These are phyloP conservation scores for Cryptosporidium ubiquitum DNA, from an alignment of 169 alveolate genomes.

Conservation along the genomic window DNA sequence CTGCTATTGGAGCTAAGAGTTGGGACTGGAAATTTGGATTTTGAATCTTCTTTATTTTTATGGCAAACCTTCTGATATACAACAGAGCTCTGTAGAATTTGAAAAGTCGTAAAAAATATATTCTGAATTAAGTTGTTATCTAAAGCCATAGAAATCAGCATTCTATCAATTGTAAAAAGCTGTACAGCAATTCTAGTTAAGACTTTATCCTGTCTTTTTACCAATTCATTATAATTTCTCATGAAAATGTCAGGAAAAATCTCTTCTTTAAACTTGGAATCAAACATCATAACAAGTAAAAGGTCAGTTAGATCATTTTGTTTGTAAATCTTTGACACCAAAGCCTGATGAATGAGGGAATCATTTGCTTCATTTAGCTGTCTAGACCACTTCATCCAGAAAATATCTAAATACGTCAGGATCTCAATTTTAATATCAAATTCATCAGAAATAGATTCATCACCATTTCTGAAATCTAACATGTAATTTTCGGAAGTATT, in stretches of 20 bases:
- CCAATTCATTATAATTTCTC: slow-evolving; percentile 49
- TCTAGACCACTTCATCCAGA: slow-evolving; percentile 70
- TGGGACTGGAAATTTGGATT: neutral
- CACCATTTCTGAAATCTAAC: too few species aligned
- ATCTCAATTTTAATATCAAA: neutral
- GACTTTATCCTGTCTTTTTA: slow-evolving; percentile 46
- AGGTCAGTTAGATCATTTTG: slow-evolving; percentile 63
- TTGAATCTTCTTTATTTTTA: neutral
- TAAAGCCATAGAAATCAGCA: slow-evolving; percentile 30
- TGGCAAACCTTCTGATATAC: neutral
- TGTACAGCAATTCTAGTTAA: slow-evolving; percentile 70
- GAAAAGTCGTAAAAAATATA: slow-evolving; percentile 60
- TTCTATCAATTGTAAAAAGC: slow-evolving; percentile 52
- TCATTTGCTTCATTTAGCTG: neutral
- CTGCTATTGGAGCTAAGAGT: slow-evolving; percentile 4
- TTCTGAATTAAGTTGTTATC: slow-evolving; percentile 21
- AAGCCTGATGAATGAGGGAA: neutral
- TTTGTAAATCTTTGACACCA: neutral
- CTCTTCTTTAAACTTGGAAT: slow-evolving; percentile 17
- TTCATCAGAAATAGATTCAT: neutral
- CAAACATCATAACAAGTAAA: slow-evolving; percentile 30
- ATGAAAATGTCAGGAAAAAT: slow-evolving; percentile 39
- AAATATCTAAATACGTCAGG: slow-evolving; percentile 40
- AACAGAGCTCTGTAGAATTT: slow-evolving; percentile 10
- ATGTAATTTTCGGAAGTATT: neutral